Evolutionary conservation across 805 yeast species (phyloP).

Genomic region (Yarrowia deformans): DNA sequence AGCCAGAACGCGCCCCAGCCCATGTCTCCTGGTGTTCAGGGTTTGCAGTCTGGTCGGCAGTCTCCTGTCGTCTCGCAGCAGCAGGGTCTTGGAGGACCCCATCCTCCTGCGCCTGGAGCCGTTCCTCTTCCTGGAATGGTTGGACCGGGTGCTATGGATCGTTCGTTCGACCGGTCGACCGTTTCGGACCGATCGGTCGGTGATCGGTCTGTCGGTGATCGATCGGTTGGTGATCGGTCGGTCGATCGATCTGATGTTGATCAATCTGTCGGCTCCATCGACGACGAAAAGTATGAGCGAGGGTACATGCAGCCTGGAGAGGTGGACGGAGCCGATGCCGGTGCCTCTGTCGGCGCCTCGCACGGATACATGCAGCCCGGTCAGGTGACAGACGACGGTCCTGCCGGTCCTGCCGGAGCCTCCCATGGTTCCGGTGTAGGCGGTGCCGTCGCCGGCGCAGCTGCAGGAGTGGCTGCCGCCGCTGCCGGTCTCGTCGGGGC

Average conservation of each 20-base stretch:
- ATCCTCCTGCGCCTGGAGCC: constrained; percentile 36
- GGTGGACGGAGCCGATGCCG: too few species aligned
- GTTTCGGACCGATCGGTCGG: neutral
- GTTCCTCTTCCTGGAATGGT: constrained; percentile 26
- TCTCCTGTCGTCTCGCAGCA: neutral
- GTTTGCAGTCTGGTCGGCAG: constrained; percentile 17
- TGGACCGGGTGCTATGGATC: neutral
- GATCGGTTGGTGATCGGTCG: neutral
- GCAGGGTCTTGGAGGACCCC: neutral
- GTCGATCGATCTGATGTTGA: neutral
- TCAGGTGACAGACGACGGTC: constrained; percentile 1
- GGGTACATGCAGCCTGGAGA: neutral
- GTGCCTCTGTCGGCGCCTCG: too few species aligned
- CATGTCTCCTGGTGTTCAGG: too few species aligned
- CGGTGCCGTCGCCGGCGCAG: constrained; percentile 40
- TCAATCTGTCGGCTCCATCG: constrained; percentile 27
- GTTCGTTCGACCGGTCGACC: constrained; percentile 13
- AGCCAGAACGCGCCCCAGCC: constrained; percentile 4
- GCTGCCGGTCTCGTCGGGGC: constrained; percentile 36
- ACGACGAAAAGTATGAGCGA: constrained; percentile 25
- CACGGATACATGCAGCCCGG: constrained; percentile 7
- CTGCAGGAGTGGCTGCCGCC: constrained; percentile 38
- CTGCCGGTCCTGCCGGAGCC: too few species aligned
- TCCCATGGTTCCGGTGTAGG: constrained; percentile 9
- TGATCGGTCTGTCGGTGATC: constrained; percentile 17